phyloP scores from a whole-genome alignment of 2,329 filamentous ascomycete species.

The Aspergillus pseudoterreus region DNA sequence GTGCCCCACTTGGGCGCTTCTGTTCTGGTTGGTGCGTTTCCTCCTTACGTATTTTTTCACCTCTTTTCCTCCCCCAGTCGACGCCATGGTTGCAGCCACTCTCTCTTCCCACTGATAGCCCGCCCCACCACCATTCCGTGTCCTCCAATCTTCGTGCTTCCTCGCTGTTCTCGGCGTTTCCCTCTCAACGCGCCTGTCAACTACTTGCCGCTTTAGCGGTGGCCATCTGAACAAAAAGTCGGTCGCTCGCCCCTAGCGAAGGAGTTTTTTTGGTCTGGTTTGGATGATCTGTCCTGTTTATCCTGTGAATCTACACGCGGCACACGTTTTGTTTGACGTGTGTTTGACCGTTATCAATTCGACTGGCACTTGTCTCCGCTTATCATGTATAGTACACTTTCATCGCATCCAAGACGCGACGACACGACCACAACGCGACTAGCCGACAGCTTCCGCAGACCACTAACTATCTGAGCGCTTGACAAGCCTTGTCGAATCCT shows the following conservation, averaged over 20 bases:
- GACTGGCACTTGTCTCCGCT: too few species aligned
- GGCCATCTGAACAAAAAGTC: slow-evolving; percentile 34
- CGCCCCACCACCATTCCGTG: slow-evolving; percentile 15
- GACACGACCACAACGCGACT: too few species aligned
- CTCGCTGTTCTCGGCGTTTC: slow-evolving; percentile 21
- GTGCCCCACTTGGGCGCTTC: slow-evolving; percentile 11
- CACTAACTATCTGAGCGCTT: too few species aligned
- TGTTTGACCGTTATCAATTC: too few species aligned
- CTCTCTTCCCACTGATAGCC: slow-evolving; percentile 26
- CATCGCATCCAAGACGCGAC: too few species aligned
- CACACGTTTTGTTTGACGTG: too few species aligned
- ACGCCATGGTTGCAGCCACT: slow-evolving; percentile 28
- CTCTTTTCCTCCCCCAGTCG: slow-evolving; percentile 17
- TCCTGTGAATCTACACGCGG: neutral
- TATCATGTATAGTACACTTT: too few species aligned
- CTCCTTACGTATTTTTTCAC: slow-evolving; percentile 15
- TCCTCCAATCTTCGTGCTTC: slow-evolving; percentile 21
- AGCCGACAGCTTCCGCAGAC: too few species aligned
- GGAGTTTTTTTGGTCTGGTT: too few species aligned
- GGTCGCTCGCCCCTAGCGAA: slow-evolving; percentile 10
- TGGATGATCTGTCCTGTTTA: slow-evolving; percentile 12
- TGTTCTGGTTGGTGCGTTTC: slow-evolving; percentile 16
- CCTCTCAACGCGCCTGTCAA: slow-evolving; percentile 25
- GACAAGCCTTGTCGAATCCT: neutral
- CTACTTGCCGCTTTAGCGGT: slow-evolving; percentile 32